Percentiles rank a stretch among this genome's conserved stretches.
These are phyloP conservation scores for Penicillium psychrofluorescens DNA, from an alignment of 495 filamentous ascomycete species.

Conservation along the genomic window DNA sequence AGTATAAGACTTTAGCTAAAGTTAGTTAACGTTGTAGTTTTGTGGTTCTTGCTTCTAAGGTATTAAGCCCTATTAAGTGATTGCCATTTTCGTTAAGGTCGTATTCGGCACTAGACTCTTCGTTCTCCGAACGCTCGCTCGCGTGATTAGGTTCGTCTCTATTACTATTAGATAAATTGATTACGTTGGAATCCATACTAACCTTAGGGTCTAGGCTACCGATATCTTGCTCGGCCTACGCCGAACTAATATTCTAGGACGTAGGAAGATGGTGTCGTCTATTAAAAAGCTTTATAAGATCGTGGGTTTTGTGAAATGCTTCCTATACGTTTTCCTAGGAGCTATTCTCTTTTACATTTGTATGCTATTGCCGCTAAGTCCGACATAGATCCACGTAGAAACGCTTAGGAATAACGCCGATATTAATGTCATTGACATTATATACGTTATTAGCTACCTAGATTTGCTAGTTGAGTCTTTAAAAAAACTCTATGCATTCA, in stretches of 20 bases:
- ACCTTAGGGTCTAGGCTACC: neutral
- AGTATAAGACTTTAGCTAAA: conserved; percentile 48
- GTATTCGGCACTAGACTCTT: neutral
- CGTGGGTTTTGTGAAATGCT: conserved; percentile 1
- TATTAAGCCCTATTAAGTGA: conserved; percentile 1
- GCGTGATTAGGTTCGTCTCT: neutral
- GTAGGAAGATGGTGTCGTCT: conserved; percentile 4
- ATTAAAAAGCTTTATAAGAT: conserved; percentile 6
- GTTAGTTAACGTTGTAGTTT: conserved; percentile 1
- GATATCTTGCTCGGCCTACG: neutral
- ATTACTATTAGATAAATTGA: neutral
- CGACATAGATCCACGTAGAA: neutral
- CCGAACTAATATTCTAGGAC: conserved; percentile 3
- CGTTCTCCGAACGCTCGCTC: neutral
- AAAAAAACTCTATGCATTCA: neutral
- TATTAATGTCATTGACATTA: neutral
- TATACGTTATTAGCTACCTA: neutral
- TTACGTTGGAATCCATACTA: neutral
- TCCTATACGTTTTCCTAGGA: neutral
- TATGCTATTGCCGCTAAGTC: neutral
- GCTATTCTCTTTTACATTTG: neutral
- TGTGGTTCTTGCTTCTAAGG: conserved; percentile 4
- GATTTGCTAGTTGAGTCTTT: conserved; percentile 1
- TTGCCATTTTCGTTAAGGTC: neutral
- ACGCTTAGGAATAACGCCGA: neutral